Evolutionary conservation across 306 rosid genomes (phyloP).

Genomic region (Trichosanthes truncata): DNA sequence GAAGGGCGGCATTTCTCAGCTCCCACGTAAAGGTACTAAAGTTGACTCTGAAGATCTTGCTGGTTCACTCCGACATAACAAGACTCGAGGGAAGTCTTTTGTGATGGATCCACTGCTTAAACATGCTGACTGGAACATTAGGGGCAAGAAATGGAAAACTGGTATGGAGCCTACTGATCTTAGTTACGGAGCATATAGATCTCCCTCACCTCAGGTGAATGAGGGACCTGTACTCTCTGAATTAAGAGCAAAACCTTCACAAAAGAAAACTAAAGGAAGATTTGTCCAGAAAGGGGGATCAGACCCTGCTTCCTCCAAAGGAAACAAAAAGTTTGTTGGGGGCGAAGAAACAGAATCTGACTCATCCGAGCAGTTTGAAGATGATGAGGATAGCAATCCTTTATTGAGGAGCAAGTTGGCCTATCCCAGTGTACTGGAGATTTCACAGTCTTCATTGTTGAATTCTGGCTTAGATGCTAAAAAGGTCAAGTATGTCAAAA

Average conservation of each 20-base stretch:
- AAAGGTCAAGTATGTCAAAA: constrained; percentile 42
- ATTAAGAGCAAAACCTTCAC: constrained; percentile 47
- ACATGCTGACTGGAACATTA: constrained; percentile 47
- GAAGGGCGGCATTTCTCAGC: constrained; percentile 36
- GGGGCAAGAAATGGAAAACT: constrained; percentile 62
- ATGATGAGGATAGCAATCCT: constrained; percentile 71
- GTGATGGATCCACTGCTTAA: constrained; percentile 41
- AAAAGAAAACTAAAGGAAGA: constrained; percentile 45
- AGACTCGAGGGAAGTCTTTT: constrained; percentile 39
- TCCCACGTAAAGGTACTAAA: constrained; percentile 24
- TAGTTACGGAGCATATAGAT: constrained; percentile 43
- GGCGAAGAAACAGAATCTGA: constrained; percentile 90
- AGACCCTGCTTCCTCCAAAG: constrained; percentile 29
- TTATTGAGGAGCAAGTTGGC: constrained; percentile 63
- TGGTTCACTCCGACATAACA: constrained; percentile 34
- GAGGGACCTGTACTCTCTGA: constrained; percentile 46
- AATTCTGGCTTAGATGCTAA: constrained; percentile 49
- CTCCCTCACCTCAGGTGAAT: constrained; percentile 65
- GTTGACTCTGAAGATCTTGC: constrained; percentile 37
- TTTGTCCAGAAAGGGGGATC: constrained; percentile 47
- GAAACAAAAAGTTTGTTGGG: constrained; percentile 32
- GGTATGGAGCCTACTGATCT: constrained; percentile 69
- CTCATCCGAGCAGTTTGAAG: constrained; percentile 76
- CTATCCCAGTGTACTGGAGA: constrained; percentile 46
- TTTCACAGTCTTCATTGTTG: constrained; percentile 38